Evolutionary conservation across 1,139 yeast genomes (phyloP), one percentile per base, ranked within the genome.

Genomic region (Barnettozyma hawaiiensis): DNA sequence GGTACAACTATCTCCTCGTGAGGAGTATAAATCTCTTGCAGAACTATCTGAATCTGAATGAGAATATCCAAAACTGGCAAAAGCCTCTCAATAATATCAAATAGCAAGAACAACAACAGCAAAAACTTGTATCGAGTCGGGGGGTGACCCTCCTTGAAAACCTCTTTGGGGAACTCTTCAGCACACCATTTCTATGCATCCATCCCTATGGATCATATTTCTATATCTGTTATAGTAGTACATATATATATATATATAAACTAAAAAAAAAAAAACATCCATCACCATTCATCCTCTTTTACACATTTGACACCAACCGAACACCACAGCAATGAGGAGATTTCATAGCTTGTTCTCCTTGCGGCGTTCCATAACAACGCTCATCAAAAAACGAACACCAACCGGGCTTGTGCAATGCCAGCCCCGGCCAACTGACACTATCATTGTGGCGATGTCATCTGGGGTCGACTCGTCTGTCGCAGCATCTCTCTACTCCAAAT

Each of bases 381-480:
- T 18, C 19, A 24, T 31, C 23, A 18, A 32, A 16, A 18, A 4
- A 10, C 34, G 38, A 15, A 9, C 35, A 12, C 32, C 39, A 3
- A 15, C 35, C 9, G 10, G 11, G 9, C 19, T 39, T 15, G 35
- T 20, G 6, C 43, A 42, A 32, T 31, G 34, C 7, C 14, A 29
- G 24, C 44, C 44, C n/a, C 37, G 37, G 37, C 41, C 39, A 9
- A 28, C 35, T 3, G 44, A 41, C 20, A 37, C 28, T 41, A 74
- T 92, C 19, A 68, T 85, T 28, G 76, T 92, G 3, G 96, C 97
- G 19, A 87, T 92, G 97, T 87, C 96, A 1, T 85, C 96, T 0
- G 99, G 99, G 0, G 97, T 92, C 0, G 98, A 92, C 61, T 89
- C 97, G 0, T 83, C 96, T 1, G 89, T 92, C 1, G 78, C 85